Evolutionary conservation across 179 eudicot species (phyloP), one percentile per base, ranked within the genome.

Genomic region (Vitellaria paradoxa): DNA sequence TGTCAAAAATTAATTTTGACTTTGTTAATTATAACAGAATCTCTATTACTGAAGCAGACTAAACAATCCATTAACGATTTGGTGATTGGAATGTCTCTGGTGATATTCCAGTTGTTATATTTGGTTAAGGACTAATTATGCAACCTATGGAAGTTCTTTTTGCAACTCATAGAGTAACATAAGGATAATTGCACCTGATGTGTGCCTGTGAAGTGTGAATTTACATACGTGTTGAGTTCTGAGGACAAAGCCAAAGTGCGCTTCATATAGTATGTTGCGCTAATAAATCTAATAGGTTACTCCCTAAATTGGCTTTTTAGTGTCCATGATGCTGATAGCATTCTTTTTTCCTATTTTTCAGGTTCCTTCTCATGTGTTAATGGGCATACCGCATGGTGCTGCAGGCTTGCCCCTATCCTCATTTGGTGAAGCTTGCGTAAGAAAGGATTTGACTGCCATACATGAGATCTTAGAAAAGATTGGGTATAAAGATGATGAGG

Each of bases 401-500:
- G 81, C 88, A 56, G 85, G 74, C 71, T 63, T 84, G 21, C 81
- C 86, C 52, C 79, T 88, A 49, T 77, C 92, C 9, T 69, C 89
- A 4, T 80, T 89, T 45, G 91, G 91, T 12, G 92, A 88, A 81
- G 89, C 89, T 73, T 86, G 89, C 64, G 76, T 77, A 71, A 81
- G 92, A 86, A 87, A 20, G 82, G 91, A 89, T 78, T 76, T 89
- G 85, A 88, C 92, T 55, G 93, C 92, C 82, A 90, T 89, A 52
- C 97, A 92, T 46, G 97, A 91, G 83, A 80, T 93, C 66, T 18
- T 93, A 46, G 95, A 93, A 84, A 86, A 81, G 62, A 77, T 86
- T 67, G 97, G 92, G 63, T 92, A 92, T 80, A 93, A 91, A 83
- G 95, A 92, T 83, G 98, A 93, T 4, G 97, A 92, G 81, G 98